Percentiles rank a stretch among this genome's conserved stretches.
phyloP scores from a whole-genome alignment of 1,284 basidiomycete species.

The Apiotrichum laibachii region DNA sequence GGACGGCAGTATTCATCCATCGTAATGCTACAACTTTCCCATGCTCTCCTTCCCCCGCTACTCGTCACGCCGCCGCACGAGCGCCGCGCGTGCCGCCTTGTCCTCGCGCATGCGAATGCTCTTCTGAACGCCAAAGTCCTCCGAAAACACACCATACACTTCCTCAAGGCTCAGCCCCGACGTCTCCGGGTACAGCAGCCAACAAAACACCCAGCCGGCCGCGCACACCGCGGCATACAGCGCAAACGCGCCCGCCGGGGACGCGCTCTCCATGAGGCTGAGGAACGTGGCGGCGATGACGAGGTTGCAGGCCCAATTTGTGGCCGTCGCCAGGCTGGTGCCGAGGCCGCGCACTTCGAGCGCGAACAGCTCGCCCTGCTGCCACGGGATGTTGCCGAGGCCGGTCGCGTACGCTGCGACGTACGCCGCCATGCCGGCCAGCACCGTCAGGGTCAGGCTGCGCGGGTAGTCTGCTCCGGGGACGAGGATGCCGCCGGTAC shows the following conservation, averaged over 20 bases:
- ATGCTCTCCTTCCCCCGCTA: neutral
- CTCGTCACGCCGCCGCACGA: neutral
- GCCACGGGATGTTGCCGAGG: conserved; percentile 77
- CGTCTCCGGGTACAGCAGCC: conserved; percentile 72
- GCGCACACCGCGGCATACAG: conserved; percentile 74
- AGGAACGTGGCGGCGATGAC: conserved; percentile 73
- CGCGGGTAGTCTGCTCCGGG: conserved; percentile 64
- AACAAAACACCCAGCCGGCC: conserved; percentile 66
- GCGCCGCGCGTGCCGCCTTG: neutral
- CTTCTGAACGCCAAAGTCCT: conserved; percentile 54
- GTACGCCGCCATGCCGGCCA: conserved; percentile 74
- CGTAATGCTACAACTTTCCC: too few relatives aligned
- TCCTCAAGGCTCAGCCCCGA: conserved; percentile 51
- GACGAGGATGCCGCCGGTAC: conserved; percentile 65
- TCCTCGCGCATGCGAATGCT: conserved; percentile 38
- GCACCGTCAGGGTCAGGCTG: conserved; percentile 66
- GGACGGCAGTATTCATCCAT: too few relatives aligned
- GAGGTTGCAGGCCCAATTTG: conserved; percentile 74
- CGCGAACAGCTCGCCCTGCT: conserved; percentile 75
- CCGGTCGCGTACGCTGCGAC: conserved; percentile 78
- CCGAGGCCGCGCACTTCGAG: conserved; percentile 79
- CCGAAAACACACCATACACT: conserved; percentile 55
- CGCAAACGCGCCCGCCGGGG: conserved; percentile 73
- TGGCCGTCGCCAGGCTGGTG: conserved; percentile 72
- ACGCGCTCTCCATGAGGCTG: conserved; percentile 70